Evolutionary conservation across 805 yeast genomes (phyloP), one percentile per base, ranked within the genome.

Genomic region (Starmerella davenportii): DNA sequence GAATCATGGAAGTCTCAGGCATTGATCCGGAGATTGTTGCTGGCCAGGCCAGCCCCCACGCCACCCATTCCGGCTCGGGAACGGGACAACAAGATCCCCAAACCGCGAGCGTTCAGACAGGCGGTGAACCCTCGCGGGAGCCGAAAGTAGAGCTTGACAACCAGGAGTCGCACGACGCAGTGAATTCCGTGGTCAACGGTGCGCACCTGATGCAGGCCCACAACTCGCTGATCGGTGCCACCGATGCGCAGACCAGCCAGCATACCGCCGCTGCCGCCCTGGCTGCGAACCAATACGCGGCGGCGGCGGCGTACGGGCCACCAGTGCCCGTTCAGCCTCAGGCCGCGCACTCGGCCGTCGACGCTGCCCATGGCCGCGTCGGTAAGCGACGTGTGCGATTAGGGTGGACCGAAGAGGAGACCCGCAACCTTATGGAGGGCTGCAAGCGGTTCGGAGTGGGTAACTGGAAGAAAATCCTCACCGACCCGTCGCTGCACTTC

Each of bases 401-500:
- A 8, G 55, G 57, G 29, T 63, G 68, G 68, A 55, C 65, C 21
- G 64, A 60, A 34, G 57, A 54, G 38, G 68, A 63, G 47, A 63
- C 68, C 4, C 54, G 54, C 17, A 55, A 60, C 40, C 54, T 63
- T 5, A 52, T 64, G 53, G 60, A 60, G 31, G 68, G 68, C 30
- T 64, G 68, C 49, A 55, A 53, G 39, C 52, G 52, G 27, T 60
- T 60, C 43, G 65, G 65, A 4, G 64, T 60, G 7, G 67, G 67
- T 38, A 63, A 64, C 53, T 63, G 68, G 68, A 63, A 63, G 46
- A 64, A 63, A 52, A 63, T 63, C 24, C 52, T 63, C 34, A 58
- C 57, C 16, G 68, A 63, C 43, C 59, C 62, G 18, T 42, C 49
- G n/a, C 56, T 58, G 44, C 51, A 51, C 35, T 57, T 63, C 56